Conservation (phyloP, 2,329 filamentous ascomycete genomes). For the Cladosporium halotolerans region DNA sequence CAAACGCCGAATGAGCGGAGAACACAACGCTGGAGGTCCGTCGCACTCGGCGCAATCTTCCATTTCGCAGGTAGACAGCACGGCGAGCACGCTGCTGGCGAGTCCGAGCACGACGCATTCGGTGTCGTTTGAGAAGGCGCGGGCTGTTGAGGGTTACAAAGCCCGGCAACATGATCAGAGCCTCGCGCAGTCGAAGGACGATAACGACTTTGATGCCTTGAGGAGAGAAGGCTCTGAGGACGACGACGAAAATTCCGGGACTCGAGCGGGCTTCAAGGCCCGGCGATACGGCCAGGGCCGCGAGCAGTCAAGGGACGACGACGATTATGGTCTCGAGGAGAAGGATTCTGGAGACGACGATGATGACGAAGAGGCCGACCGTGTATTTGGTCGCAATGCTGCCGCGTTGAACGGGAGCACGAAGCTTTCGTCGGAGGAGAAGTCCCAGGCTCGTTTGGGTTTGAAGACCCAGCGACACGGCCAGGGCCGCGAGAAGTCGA, state of each 20-base stretch:
- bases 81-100: slow-evolving; percentile 22
- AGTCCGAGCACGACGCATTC: slow-evolving; percentile 13
- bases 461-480: no score
- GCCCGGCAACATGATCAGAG: no score
- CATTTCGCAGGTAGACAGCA: slow-evolving; percentile 18
- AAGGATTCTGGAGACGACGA: slow-evolving; percentile 4
- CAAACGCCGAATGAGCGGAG: not conserved
- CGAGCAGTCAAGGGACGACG: slow-evolving; percentile 7
- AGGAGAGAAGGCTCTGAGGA: not conserved
- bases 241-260: not conserved
- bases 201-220: no score
- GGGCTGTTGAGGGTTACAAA: not conserved
- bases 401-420: not conserved
- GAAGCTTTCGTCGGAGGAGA: no score
- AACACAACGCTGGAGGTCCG: not conserved
- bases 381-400: slow-evolving; percentile 17
- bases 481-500: slow-evolving; percentile 9
- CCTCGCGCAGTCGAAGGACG: no score
- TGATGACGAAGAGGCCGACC: slow-evolving; percentile 10
- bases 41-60: slow-evolving; percentile 4
- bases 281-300: not conserved
- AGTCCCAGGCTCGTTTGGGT: no score
- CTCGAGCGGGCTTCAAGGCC: no score
- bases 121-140: slow-evolving; percentile 16
- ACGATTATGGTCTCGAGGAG: not conserved